Base-by-base conservation (phyloP, 108 stramenopile genomes). In the Cylindrotheca closterium region DNA sequence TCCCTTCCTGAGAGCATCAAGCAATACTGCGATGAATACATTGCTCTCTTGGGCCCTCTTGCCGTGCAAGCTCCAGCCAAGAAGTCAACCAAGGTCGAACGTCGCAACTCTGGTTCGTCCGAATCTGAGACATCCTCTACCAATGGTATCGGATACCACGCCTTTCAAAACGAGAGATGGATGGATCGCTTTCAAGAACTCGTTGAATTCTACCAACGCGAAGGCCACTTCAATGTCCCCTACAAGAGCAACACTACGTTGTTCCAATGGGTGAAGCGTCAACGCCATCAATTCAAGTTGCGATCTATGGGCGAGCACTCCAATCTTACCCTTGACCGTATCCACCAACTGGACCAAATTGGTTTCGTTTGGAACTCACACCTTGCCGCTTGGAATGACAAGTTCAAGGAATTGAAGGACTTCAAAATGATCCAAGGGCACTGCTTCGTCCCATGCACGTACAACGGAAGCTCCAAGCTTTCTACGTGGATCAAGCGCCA, bases 311-410 rank as follows among this genome's bases (percentile, higher is more conserved):
- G 79, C 30, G 74, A 78, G n/a, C 51, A 58, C 15, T 62, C 66
- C 15, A 65, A 67, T 15, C 67, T 88, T 63, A 82, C 78, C 19
- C 19, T 65, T 33, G 69, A 79, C 1, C 76, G 77, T 23, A 70
- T 79, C 1, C 53, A 80, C 17, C 31, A 59, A 0, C 57, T 88
- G 47, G 59, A 82, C 31, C 49, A 51, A 2, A 42, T 83, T 46
- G 81, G 73, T 10, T 88, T 88, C 60, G 61, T 77, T 23, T 88
- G 84, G 84, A 74, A 77, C 45, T 58, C 51, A 5, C 27, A 34
- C 45, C 42, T 60, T 4, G 18, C 32, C 18, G 59, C 32, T 17
- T 51, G 52, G 55, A 24, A 60, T 31, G 70, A 45, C 61, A 58
- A 55, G 23, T 49, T 24, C 21, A 33, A 71, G 30, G 59, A 60